Conservation (phyloP, 805 yeast genomes). For the Blastobotrys chiropterorum region DNA sequence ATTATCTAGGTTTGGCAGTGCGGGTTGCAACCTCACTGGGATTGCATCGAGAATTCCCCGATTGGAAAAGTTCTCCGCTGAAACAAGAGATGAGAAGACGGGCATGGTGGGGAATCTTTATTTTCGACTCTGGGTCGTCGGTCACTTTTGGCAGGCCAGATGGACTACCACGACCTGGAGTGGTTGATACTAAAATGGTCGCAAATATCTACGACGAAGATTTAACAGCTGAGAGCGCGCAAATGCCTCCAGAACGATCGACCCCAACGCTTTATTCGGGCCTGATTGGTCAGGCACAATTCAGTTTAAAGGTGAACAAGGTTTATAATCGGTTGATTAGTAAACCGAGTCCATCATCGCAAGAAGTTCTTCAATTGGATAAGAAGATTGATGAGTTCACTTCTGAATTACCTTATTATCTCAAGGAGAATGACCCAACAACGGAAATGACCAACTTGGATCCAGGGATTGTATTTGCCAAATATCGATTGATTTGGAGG, state of each 20-base stretch:
- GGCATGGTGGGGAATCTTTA: constrained; percentile 63
- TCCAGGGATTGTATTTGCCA: constrained; percentile 48
- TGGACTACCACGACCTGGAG: constrained; percentile 41
- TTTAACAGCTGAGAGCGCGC: constrained; percentile 23
- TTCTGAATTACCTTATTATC: constrained; percentile 41
- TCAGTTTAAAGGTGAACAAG: constrained; percentile 43
- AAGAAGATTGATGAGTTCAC: constrained; percentile 37
- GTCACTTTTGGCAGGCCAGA: constrained; percentile 62
- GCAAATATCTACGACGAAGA: constrained; percentile 44
- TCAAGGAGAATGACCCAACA: constrained; percentile 25
- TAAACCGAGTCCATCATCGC: constrained; percentile 42
- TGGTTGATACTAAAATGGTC: constrained; percentile 46
- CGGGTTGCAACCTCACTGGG: constrained; percentile 66
- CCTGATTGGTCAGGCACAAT: constrained; percentile 47
- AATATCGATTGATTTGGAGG: constrained; percentile 53
- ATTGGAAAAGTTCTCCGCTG: constrained; percentile 36
- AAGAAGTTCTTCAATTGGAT: constrained; percentile 47
- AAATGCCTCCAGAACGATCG: constrained; percentile 22
- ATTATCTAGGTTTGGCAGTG: constrained; percentile 55
- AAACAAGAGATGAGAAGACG: constrained; percentile 53
- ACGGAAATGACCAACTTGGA: constrained; percentile 31
- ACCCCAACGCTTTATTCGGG: constrained; percentile 55
- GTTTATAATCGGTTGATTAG: constrained; percentile 44
- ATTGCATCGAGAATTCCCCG: constrained; percentile 47
- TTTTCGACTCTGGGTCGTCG: constrained; percentile 58